These are phyloP conservation scores for Herpetospermum pedunculosum DNA, from an alignment of 306 rosid species.

Conservation along the genomic window DNA sequence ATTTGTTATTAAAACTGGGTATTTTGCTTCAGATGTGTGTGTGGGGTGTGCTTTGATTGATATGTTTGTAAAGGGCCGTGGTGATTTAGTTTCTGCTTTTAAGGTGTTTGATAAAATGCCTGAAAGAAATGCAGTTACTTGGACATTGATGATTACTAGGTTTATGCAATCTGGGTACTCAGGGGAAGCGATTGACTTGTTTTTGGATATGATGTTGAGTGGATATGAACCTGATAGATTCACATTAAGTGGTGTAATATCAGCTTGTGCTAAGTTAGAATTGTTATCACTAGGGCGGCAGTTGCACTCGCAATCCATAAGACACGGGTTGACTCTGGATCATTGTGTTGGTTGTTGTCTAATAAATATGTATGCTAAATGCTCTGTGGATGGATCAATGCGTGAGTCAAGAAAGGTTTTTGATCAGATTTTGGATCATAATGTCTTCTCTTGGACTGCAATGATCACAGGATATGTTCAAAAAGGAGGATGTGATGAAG, in stretches of 20 bases:
- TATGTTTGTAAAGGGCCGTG: slow-evolving; percentile 32
- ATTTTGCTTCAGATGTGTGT: slow-evolving; percentile 33
- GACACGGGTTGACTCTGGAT: slow-evolving; percentile 32
- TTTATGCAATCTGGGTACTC: slow-evolving; percentile 25
- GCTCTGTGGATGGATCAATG: slow-evolving; percentile 20
- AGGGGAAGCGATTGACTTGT: slow-evolving; percentile 27
- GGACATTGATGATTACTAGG: slow-evolving; percentile 60
- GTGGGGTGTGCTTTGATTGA: slow-evolving; percentile 59
- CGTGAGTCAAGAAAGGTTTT: slow-evolving; percentile 31
- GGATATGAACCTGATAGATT: slow-evolving; percentile 35
- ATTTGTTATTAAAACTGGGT: slow-evolving; percentile 33
- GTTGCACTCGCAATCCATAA: slow-evolving; percentile 40
- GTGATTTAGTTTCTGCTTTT: slow-evolving; percentile 28
- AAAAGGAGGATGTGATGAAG: slow-evolving; percentile 24
- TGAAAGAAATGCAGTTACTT: slow-evolving; percentile 36
- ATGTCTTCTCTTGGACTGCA: slow-evolving; percentile 59
- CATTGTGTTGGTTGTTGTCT: slow-evolving; percentile 43
- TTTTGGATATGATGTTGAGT: slow-evolving; percentile 25
- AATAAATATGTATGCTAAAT: slow-evolving; percentile 51
- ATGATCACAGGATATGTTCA: slow-evolving; percentile 34
- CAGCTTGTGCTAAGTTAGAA: slow-evolving; percentile 30
- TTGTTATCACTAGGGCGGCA: slow-evolving; percentile 34
- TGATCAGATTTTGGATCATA: slow-evolving; percentile 25
- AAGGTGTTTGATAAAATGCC: slow-evolving; percentile 46
- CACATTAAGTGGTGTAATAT: slow-evolving; percentile 29